Evolutionary conservation across 768 basidiomycete genomes (phyloP).

Genomic region (Suillus occidentalis): DNA sequence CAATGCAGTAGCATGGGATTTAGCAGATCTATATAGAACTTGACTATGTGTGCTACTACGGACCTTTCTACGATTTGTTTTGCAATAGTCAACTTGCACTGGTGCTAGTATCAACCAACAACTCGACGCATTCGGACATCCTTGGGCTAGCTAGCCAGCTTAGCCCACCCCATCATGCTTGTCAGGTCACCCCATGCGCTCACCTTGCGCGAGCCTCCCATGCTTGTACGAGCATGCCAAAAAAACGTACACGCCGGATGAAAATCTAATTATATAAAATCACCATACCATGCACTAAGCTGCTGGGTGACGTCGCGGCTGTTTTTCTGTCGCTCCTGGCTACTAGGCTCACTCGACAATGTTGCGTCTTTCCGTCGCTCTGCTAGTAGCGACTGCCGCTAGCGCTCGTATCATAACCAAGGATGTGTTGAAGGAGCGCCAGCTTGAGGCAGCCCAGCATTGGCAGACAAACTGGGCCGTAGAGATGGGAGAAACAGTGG

Average conservation of each 20-base stretch:
- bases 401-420: slow-evolving; percentile 32
- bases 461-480: slow-evolving; percentile 20
- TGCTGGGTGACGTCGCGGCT: too few species aligned
- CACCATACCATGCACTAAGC: neutral
- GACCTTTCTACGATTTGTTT: neutral
- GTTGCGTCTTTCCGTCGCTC: slow-evolving; percentile 15
- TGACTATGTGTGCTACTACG: neutral
- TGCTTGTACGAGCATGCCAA: neutral
- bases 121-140: neutral
- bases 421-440: slow-evolving; percentile 43
- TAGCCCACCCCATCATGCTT: neutral
- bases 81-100: neutral
- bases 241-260: neutral
- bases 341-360: neutral
- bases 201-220: neutral
- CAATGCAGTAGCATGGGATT: neutral
- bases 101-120: neutral
- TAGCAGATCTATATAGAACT: neutral
- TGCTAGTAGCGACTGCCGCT: slow-evolving; percentile 14
- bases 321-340: neutral
- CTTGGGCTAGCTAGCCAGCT: neutral
- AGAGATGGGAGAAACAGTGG: slow-evolving; percentile 1
- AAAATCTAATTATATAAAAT: neutral
- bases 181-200: neutral
- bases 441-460: slow-evolving; percentile 48